Base-by-base conservation (phyloP, 2,329 filamentous ascomycete genomes). In the Macroventuria anomochaeta region DNA sequence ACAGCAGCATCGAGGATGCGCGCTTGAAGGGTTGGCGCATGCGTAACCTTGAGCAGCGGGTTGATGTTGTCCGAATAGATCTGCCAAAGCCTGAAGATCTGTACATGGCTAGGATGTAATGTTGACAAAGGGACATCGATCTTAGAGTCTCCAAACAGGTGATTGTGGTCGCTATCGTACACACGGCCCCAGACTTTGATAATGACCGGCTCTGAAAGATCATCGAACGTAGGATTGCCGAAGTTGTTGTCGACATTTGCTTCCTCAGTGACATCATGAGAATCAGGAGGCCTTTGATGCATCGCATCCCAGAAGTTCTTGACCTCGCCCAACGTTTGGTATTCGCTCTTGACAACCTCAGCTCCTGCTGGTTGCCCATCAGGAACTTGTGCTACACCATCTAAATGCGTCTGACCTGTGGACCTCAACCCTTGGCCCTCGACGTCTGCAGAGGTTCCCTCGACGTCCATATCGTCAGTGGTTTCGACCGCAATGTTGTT, bases 11-110 rank as follows among this genome's bases (percentile, higher is more conserved):
- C 49, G 86, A 81, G 32, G 89, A 79, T 54, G 81, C 82, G 13
- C 80, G 80, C 64, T 88, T 87, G 25, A 49, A 73, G 51, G 4
- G 65, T 71, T 6, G 70, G 68, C 6, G 62, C 61, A 40, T 73
- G 71, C 1, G 63, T 64, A 12, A 72, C 57, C 32, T 67, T 68
- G 13, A 72, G 40, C 5, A 72, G 43, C 7, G 71, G 69, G 17
- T 72, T 67, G n/a, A 72, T 54, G 26, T 71, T 71, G 12, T 73
- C 86, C 10, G 91, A 76, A 62, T 87, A 92, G 5, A 87, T 78
- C 67, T 91, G 87, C 90, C 90, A 93, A 7, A 93, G 80, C 43
- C 83, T 85, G 1, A 83, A 81, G 46, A 89, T 86, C 53, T 89
- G 86, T 0, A 83, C 84, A 1, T 86, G 84, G 0, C 85, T 67